Conservation (phyloP, 129 eudicot genomes). For the Silybum marianum region DNA sequence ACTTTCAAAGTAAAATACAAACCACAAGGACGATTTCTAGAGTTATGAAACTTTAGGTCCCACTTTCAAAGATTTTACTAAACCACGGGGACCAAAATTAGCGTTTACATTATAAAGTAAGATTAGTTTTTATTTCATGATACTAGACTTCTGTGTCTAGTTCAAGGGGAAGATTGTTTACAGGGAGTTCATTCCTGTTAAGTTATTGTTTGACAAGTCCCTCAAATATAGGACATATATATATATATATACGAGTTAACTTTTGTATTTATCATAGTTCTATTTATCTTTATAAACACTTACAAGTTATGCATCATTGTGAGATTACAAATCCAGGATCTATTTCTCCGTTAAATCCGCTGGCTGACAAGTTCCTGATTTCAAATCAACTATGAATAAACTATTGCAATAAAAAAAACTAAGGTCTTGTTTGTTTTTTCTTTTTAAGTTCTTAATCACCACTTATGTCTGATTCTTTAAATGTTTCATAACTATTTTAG, state of each 20-base stretch:
- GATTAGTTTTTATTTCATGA: background rate
- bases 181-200: conserved; percentile 49
- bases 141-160: background rate
- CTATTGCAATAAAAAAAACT: background rate
- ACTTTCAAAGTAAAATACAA: no score
- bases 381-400: background rate
- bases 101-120: no score
- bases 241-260: background rate
- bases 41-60: no score
- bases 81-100: no score
- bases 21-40: no score
- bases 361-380: conserved; percentile 50
- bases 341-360: conserved; percentile 47
- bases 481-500: no score
- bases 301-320: conserved; percentile 48
- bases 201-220: conserved; percentile 54
- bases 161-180: conserved; percentile 27
- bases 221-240: conserved; percentile 32
- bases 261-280: background rate
- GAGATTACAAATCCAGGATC: conserved; percentile 45
- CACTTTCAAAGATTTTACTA: no score
- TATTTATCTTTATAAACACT: conserved; percentile 21
- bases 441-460: no score
- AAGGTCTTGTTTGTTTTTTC: no score
- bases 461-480: no score